Conservation (phyloP, 1,284 basidiomycete genomes). For the Melampsora larici-populina region DNA sequence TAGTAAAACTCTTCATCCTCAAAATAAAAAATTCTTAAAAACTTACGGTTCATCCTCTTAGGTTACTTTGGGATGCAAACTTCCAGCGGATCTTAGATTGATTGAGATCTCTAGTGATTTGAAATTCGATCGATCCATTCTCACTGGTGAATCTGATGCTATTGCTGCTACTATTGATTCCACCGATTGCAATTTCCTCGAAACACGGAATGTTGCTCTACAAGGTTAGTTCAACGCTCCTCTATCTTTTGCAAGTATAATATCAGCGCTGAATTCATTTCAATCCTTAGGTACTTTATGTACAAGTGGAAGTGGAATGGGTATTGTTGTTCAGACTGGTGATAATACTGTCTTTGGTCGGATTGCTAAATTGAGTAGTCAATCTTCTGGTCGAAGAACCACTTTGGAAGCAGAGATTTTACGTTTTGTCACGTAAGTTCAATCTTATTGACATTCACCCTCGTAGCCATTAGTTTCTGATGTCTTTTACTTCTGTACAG, state of each 20-base stretch:
- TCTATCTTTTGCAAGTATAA: conserved; percentile 51
- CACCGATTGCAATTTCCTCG: conserved; percentile 62
- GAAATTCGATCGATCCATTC: conserved; percentile 64
- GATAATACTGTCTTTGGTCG: conserved; percentile 64
- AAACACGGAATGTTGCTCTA: conserved; percentile 47
- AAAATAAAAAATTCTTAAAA: too few species aligned
- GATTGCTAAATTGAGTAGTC: conserved; percentile 61
- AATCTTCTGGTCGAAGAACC: conserved; percentile 56
- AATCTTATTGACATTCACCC: neutral
- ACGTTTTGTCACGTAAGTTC: conserved; percentile 54
- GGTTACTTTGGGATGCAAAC: conserved; percentile 48
- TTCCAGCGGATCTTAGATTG: conserved; percentile 50
- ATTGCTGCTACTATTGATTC: conserved; percentile 59
- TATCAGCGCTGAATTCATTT: conserved; percentile 63
- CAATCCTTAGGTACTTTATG: conserved; percentile 62
- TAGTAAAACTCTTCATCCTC: too few species aligned
- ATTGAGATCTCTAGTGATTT: conserved; percentile 57
- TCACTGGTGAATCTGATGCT: conserved; percentile 64
- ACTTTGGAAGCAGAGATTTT: conserved; percentile 56
- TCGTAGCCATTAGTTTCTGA: conserved; percentile 46
- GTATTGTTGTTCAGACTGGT: conserved; percentile 62
- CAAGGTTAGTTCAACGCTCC: conserved; percentile 47
- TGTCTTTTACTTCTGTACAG: conserved; percentile 43
- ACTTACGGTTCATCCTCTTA: too few species aligned
- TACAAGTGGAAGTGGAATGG: conserved; percentile 62